These are phyloP conservation scores for Erysimum cheiri DNA, from an alignment of 441 rosid genomes.

Conservation along the genomic window DNA sequence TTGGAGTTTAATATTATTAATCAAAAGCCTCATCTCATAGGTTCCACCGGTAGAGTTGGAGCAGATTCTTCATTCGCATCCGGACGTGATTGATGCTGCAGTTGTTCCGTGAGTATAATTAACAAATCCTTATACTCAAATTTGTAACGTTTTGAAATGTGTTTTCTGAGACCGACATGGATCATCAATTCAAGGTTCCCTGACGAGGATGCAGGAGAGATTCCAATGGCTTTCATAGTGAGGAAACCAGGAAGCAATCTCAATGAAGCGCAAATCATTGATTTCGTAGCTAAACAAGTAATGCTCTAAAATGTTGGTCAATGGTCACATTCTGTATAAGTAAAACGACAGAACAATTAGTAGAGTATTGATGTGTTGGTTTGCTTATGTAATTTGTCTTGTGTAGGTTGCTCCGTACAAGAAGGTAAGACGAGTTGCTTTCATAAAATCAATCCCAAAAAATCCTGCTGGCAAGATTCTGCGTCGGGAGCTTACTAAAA, in stretches of 20 bases:
- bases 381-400: conserved; percentile 11
- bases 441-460: conserved; percentile 70
- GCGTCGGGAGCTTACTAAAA: conserved; percentile 65
- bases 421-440: conserved; percentile 82
- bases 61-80: conserved; percentile 75
- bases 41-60: conserved; percentile 96
- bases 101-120: conserved; percentile 74
- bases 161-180: conserved; percentile 9
- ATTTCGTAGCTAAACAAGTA: conserved; percentile 78
- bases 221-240: conserved; percentile 92
- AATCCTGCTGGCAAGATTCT: conserved; percentile 80
- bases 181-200: conserved; percentile 62
- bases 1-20: not conserved
- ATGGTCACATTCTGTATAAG: not conserved
- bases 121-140: not conserved
- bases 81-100: conserved; percentile 84
- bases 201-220: conserved; percentile 90
- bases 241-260: conserved; percentile 73
- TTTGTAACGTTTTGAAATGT: not conserved
- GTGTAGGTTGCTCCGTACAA: conserved; percentile 90
- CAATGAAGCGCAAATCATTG: conserved; percentile 67
- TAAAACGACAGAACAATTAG: conserved; percentile 1
- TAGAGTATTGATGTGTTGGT: not conserved
- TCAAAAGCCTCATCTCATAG: conserved; percentile 46
- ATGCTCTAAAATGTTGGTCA: conserved; percentile 25